Percentiles rank a stretch among this genome's conserved stretches.
phyloP scores from a whole-genome alignment of 2,329 filamentous ascomycete species.

The Beauveria scarabaeidicola region DNA sequence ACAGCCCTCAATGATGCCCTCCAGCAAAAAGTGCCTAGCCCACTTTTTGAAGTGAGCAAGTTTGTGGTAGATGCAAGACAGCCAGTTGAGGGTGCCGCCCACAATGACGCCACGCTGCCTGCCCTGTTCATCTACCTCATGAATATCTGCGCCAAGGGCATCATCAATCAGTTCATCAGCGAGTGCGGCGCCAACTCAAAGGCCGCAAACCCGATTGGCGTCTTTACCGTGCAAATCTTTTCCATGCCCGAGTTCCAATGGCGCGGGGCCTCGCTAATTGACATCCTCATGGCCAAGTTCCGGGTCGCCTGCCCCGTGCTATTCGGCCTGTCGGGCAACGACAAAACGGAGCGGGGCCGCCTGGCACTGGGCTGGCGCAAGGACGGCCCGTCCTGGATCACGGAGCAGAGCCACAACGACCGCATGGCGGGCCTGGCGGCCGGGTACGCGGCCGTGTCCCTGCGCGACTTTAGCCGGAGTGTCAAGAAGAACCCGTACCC shows the following conservation, averaged over 20 bases:
- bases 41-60: conserved; percentile 43
- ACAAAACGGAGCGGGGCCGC: conserved; percentile 62
- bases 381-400: conserved; percentile 50
- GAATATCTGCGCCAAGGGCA: conserved; percentile 65
- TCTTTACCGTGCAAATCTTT: conserved; percentile 67
- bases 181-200: conserved; percentile 57
- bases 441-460: conserved; percentile 73
- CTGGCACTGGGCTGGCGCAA: conserved; percentile 65
- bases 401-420: conserved; percentile 67
- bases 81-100: conserved; percentile 38
- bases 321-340: conserved; percentile 72
- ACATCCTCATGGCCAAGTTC: conserved; percentile 81
- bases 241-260: conserved; percentile 58
- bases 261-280: conserved; percentile 60
- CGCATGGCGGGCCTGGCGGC: conserved; percentile 77
- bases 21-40: conserved; percentile 41
- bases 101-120: conserved; percentile 49
- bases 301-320: conserved; percentile 73
- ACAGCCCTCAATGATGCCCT: conserved; percentile 43
- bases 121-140: conserved; percentile 65
- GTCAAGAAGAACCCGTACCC: conserved; percentile 66
- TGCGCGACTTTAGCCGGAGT: conserved; percentile 72
- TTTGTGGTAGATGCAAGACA: conserved; percentile 42
- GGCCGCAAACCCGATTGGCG: conserved; percentile 70
- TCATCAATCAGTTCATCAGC: conserved; percentile 61